Base-by-base conservation (phyloP, 1,284 basidiomycete genomes). In the Cryptococcus hybrid region DNA sequence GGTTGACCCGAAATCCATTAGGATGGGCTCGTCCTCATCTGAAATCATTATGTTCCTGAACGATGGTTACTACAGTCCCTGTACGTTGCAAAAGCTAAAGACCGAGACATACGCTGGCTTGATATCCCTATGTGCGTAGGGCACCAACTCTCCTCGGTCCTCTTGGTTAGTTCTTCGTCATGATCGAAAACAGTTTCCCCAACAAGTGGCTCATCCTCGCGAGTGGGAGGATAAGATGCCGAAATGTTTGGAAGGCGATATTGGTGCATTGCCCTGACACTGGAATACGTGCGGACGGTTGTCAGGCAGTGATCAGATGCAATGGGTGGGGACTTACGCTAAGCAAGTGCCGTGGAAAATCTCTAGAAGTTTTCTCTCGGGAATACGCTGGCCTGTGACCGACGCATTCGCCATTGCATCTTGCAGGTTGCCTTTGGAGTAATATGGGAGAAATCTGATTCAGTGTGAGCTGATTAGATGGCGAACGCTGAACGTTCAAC, bases 1-100 rank as follows among this genome's bases (percentile, higher is more conserved):
- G 2, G 74, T 85, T 62, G 91, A 95, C 12, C 95, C 95, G 78
- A 99, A 95, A 79, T 99, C 95, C 95, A 99, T 99, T 13, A 99
- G 84, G 62, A 99, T 89, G 0, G 93, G 89, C 9, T 86, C 85
- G 5, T 90, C 91, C 58, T 96, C 90, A 69, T 97, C 93, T 5
- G 91, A 83, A 57, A 99, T 84, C 94, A 99, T 99, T 57, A 99
- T 84, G 74, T 99, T 99, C 44, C 92, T 94, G 61, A 12, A 47
- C 3, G 8, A 3, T 13, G 8, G 34, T 57, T 34, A 55, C 30
- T 4, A 30, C 30, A 30, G 30, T 30, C 30, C 30, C 30, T 30
- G 4, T 39, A 11, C 9, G 35, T 30, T n/a, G 42, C 15, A 18
- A 30, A 30, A 37, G 11, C 44, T 50, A 7, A 7, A 18, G 51